A percentile compares a stretch with the other conserved stretches of the same genome.
phyloP scores from a whole-genome alignment of 257 asterid species.

The Anisodus acutangulus region DNA sequence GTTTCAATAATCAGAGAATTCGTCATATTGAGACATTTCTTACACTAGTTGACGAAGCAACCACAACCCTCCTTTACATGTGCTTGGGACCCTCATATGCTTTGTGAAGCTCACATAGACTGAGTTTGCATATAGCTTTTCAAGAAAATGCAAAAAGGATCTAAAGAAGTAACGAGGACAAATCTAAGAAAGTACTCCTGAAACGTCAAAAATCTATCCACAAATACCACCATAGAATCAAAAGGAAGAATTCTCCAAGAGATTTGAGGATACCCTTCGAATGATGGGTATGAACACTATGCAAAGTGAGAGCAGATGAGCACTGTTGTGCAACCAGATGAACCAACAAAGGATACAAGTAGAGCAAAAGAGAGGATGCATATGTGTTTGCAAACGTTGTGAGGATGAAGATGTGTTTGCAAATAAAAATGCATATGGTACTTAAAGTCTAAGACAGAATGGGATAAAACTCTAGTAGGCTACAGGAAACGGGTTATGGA shows the following conservation, averaged over 20 bases:
- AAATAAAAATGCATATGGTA: neutral
- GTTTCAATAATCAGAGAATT: slow-evolving; percentile 12
- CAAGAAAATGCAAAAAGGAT: neutral
- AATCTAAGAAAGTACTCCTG: neutral
- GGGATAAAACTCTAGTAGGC: neutral
- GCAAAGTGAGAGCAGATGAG: neutral
- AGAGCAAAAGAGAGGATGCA: neutral
- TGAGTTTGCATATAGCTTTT: neutral
- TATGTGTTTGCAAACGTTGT: neutral
- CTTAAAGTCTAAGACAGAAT: neutral
- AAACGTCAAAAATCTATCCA: neutral
- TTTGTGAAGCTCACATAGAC: slow-evolving; percentile 23
- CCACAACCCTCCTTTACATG: neutral
- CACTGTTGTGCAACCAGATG: neutral
- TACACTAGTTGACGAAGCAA: neutral
- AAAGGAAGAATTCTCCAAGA: neutral
- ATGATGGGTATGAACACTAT: neutral
- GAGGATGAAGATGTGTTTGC: neutral
- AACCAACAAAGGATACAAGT: neutral
- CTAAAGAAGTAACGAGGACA: neutral
- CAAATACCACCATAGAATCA: slow-evolving; percentile 1
- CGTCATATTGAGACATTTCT: neutral
- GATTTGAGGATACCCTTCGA: neutral
- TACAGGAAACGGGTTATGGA: neutral
- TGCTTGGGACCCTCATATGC: neutral